Conservation (phyloP, 805 yeast species). For the Candida berthetii region DNA sequence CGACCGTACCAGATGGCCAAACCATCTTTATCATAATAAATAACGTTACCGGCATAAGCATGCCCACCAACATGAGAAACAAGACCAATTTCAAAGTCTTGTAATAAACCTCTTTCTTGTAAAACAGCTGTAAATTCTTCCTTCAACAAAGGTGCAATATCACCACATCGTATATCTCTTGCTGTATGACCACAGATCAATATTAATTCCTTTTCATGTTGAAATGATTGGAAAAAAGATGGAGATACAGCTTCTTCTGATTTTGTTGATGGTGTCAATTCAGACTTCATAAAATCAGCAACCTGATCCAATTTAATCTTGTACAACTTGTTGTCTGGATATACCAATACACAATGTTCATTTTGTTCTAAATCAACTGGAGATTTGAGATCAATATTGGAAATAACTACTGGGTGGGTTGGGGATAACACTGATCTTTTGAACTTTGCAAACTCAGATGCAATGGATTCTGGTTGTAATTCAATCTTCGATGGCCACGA, state of each 20-base stretch:
- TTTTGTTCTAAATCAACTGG: neutral
- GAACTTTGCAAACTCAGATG: conserved; percentile 28
- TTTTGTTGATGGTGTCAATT: conserved; percentile 28
- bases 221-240: conserved; percentile 22
- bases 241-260: too few species aligned
- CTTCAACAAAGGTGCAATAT: conserved; percentile 50
- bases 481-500: conserved; percentile 43
- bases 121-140: conserved; percentile 44
- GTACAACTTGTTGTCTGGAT: conserved; percentile 47
- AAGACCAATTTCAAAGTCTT: conserved; percentile 38
- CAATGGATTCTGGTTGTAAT: conserved; percentile 35
- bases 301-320: conserved; percentile 9
- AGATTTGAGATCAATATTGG: conserved; percentile 32
- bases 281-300: conserved; percentile 32
- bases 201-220: conserved; percentile 21
- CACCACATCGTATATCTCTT: conserved; percentile 65
- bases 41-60: conserved; percentile 76
- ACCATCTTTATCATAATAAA: conserved; percentile 42
- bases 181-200: conserved; percentile 62
- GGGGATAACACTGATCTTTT: conserved; percentile 32
- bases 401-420: conserved; percentile 42
- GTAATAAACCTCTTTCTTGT: conserved; percentile 23
- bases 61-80: conserved; percentile 85
- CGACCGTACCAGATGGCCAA: conserved; percentile 66
- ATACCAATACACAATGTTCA: conserved; percentile 31